Evolutionary conservation across 148 eudicot species (phyloP).

Genomic region (Fagopyrum esculentum): DNA sequence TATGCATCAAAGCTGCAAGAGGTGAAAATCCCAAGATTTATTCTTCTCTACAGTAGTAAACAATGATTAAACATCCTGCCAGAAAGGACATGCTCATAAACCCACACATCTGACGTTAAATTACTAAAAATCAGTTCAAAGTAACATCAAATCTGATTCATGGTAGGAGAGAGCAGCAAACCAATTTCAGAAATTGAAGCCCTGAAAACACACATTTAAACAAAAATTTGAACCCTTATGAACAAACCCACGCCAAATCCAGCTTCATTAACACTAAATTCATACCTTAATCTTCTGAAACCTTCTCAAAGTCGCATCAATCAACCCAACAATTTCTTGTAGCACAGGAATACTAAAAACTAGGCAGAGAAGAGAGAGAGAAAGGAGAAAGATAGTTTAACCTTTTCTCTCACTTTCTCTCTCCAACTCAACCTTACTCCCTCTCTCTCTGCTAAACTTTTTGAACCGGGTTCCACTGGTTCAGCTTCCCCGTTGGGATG

Average conservation of each 20-base stretch:
- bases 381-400: background rate
- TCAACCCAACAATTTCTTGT: constrained; percentile 6
- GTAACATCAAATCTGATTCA: background rate
- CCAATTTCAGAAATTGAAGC: constrained; percentile 6
- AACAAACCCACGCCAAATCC: background rate
- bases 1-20: constrained; percentile 7
- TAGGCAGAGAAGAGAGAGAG: constrained; percentile 12
- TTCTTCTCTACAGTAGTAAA: background rate
- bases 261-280: background rate
- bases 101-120: constrained; percentile 6
- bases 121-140: constrained; percentile 7
- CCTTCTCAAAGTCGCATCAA: constrained; percentile 4
- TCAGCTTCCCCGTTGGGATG: constrained; percentile 16
- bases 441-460: constrained; percentile 13
- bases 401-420: constrained; percentile 15
- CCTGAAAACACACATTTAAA: background rate
- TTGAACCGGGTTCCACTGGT: constrained; percentile 10
- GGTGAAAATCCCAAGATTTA: constrained; percentile 12
- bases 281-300: constrained; percentile 3
- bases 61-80: background rate
- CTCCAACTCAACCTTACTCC: constrained; percentile 27
- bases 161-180: background rate
- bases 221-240: background rate
- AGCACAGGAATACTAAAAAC: background rate
- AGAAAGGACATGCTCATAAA: constrained; percentile 1